These are phyloP conservation scores for Globisporangium mamillatum DNA, from an alignment of 352 stramenopile genomes.

Conservation along the genomic window DNA sequence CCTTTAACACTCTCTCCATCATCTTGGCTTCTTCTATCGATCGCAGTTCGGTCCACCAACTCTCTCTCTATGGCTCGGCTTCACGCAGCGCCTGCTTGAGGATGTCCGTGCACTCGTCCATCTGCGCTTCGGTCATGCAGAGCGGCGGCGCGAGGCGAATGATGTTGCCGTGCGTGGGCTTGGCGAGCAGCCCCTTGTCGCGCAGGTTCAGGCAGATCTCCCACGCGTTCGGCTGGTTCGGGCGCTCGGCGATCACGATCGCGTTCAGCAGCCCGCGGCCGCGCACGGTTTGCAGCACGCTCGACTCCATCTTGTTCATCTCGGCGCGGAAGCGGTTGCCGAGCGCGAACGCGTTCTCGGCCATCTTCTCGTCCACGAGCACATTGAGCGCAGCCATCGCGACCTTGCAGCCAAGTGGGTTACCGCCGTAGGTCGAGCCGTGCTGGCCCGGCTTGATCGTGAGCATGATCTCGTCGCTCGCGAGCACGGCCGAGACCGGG, in stretches of 20 bases:
- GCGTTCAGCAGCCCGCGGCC: conserved; percentile 97
- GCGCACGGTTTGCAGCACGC: conserved; percentile 80
- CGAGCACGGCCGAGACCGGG: conserved; percentile 96
- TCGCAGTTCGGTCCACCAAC: neutral
- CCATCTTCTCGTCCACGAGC: conserved; percentile 95
- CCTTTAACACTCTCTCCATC: neutral
- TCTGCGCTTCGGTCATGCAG: conserved; percentile 92
- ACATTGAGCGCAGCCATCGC: conserved; percentile 93
- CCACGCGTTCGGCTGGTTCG: conserved; percentile 88
- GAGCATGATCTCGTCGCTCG: conserved; percentile 97
- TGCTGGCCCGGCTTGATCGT: conserved; percentile 97
- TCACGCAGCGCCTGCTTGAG: conserved; percentile 73
- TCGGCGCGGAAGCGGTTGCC: conserved; percentile 93
- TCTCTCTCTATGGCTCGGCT: conserved; percentile 48
- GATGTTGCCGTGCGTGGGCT: conserved; percentile 99
- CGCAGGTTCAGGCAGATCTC: conserved; percentile 96
- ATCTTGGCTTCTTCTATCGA: neutral
- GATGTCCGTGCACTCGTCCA: conserved; percentile 90
- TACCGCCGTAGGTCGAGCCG: conserved; percentile 96
- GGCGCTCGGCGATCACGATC: conserved; percentile 94
- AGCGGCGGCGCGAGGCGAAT: conserved; percentile 96
- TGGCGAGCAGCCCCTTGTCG: conserved; percentile 96
- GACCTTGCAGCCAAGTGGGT: conserved; percentile 96
- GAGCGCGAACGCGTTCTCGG: conserved; percentile 91
- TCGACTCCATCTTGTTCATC: conserved; percentile 76